phyloP scores from a whole-genome alignment of 306 rosid species.

The Pyrus bretschneideri region DNA sequence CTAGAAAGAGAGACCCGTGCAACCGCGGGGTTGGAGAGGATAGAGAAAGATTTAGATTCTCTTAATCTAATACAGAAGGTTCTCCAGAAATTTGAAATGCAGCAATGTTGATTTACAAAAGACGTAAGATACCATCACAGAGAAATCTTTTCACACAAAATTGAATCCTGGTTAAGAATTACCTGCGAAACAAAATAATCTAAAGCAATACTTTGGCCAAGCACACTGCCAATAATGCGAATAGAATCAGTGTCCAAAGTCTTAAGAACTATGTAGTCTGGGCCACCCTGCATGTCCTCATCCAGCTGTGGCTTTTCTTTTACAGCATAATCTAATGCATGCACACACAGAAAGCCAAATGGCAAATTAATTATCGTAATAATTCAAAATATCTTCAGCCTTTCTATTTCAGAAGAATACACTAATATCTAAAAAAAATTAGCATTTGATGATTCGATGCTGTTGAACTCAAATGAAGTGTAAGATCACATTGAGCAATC shows the following conservation, averaged over 20 bases:
- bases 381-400: not conserved
- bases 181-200: constrained; percentile 99
- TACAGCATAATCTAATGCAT: constrained; percentile 73
- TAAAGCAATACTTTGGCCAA: constrained; percentile 97
- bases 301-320: constrained; percentile 72
- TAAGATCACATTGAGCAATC: not conserved
- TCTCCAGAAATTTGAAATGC: not conserved
- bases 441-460: not conserved
- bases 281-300: constrained; percentile 83
- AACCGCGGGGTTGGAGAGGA: not conserved
- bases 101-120: not conserved
- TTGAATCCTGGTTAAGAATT: not conserved
- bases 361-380: not conserved
- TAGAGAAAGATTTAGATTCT: constrained; percentile 8
- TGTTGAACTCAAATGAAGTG: not conserved
- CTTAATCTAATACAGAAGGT: not conserved
- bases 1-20: constrained; percentile 30
- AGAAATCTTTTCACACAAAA: not conserved
- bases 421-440: not conserved
- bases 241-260: constrained; percentile 77
- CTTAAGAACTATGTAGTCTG: constrained; percentile 84
- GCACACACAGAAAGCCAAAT: not conserved
- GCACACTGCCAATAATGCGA: constrained; percentile 89
- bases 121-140: not conserved
- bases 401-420: not conserved